Percentiles rank a stretch among this genome's conserved stretches.
Conservation (phyloP, 441 rosid genomes). For the Iberis amara region DNA sequence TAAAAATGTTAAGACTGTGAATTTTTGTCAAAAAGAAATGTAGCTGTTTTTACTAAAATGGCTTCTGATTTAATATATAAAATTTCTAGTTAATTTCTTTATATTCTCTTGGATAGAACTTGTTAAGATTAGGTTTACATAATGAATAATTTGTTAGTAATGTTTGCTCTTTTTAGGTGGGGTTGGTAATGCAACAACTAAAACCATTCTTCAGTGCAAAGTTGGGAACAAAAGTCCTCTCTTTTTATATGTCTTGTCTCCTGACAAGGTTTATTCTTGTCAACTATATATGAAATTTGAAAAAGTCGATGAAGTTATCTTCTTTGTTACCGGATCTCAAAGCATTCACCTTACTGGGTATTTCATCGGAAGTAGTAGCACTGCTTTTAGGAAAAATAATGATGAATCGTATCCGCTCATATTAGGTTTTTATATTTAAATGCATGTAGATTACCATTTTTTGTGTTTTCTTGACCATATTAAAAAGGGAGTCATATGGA, state of each 20-base stretch:
- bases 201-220: constrained; percentile 58
- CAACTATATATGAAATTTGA: constrained; percentile 62
- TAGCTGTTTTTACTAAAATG: no score
- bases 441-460: not conserved
- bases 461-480: constrained; percentile 32
- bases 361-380: constrained; percentile 30
- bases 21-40: no score
- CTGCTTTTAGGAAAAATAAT: constrained; percentile 11
- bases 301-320: constrained; percentile 52
- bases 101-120: no score
- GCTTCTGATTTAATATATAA: no score
- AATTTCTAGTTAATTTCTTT: no score
- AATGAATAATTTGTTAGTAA: no score
- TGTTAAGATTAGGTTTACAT: no score
- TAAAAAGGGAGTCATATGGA: constrained; percentile 65
- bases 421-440: not conserved
- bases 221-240: constrained; percentile 57
- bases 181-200: constrained; percentile 35
- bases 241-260: constrained; percentile 50
- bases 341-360: constrained; percentile 75
- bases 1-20: no score
- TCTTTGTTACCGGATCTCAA: constrained; percentile 53
- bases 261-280: constrained; percentile 40
- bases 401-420: constrained; percentile 62
- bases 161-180: constrained; percentile 40